phyloP scores from a whole-genome alignment of 257 asterid genomes.

The Scutellaria galericulata region DNA sequence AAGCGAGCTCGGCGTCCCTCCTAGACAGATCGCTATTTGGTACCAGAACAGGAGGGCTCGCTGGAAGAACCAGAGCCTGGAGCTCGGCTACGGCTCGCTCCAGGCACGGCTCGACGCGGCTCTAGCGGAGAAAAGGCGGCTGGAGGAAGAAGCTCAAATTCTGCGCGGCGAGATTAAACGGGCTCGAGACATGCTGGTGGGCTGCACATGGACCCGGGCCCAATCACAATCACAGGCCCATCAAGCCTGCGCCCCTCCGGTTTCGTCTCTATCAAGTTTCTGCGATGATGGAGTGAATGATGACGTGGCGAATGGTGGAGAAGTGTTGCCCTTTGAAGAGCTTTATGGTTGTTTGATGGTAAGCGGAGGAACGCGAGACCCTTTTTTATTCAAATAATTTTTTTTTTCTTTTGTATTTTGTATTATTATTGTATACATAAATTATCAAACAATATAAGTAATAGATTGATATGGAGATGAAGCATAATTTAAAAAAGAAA shows the following conservation, averaged over 20 bases:
- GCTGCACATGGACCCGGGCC: constrained; percentile 35
- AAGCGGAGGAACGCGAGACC: background rate
- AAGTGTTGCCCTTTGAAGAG: constrained; percentile 17
- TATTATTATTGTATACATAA: background rate
- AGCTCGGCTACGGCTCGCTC: constrained; percentile 58
- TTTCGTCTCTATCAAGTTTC: constrained; percentile 3
- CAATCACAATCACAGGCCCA: constrained; percentile 27
- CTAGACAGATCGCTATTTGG: constrained; percentile 85
- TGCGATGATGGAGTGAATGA: background rate
- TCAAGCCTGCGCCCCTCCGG: constrained; percentile 8
- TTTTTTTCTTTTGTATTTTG: background rate
- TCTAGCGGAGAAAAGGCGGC: constrained; percentile 54
- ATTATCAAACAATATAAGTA: too few relatives aligned
- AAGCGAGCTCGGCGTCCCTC: constrained; percentile 66
- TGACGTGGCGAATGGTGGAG: constrained; percentile 17
- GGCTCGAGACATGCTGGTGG: constrained; percentile 50
- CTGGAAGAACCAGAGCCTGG: constrained; percentile 82
- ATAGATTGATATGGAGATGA: too few relatives aligned
- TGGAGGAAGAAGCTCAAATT: constrained; percentile 54
- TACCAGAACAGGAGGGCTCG: constrained; percentile 82
- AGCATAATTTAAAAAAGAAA: too few relatives aligned
- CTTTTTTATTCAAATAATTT: background rate
- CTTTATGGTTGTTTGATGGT: constrained; percentile 8
- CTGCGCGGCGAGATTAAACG: constrained; percentile 60
- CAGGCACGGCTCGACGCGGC: constrained; percentile 58